phyloP scores from a whole-genome alignment of 1,139 yeast species.

The Hemisphaericaspora lyxosophila region DNA sequence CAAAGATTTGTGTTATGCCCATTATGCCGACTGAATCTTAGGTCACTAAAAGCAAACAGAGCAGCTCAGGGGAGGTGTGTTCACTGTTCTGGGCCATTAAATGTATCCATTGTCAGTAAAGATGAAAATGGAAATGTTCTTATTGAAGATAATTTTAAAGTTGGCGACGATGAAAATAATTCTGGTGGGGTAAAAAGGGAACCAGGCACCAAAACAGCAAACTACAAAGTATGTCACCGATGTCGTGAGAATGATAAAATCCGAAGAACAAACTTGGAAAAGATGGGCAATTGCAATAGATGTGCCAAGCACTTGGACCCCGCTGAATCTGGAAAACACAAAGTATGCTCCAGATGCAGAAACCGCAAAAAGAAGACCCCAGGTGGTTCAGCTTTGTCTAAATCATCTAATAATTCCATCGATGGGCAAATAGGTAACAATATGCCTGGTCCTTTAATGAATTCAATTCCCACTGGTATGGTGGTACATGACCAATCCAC shows the following conservation, averaged over 20 bases:
- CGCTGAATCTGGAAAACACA: slow-evolving; percentile 50
- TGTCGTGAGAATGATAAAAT: slow-evolving; percentile 63
- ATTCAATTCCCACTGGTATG: slow-evolving; percentile 6
- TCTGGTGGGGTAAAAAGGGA: background rate
- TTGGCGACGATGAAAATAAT: background rate
- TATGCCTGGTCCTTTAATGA: background rate
- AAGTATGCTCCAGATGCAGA: slow-evolving; percentile 56
- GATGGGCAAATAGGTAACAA: background rate
- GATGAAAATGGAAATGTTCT: slow-evolving; percentile 9
- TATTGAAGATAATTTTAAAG: slow-evolving; percentile 12
- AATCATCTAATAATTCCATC: background rate
- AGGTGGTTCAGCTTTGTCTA: background rate
- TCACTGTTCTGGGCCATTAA: slow-evolving; percentile 64
- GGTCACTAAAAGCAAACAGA: slow-evolving; percentile 56
- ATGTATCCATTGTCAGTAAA: slow-evolving; percentile 37
- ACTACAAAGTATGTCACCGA: slow-evolving; percentile 59
- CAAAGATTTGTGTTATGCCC: slow-evolving; percentile 60
- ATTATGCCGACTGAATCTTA: slow-evolving; percentile 52
- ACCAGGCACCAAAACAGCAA: slow-evolving; percentile 18
- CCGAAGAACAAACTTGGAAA: slow-evolving; percentile 55
- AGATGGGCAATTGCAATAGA: slow-evolving; percentile 59
- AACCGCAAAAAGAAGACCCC: slow-evolving; percentile 45
- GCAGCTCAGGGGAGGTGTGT: slow-evolving; percentile 67
- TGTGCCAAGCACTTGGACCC: slow-evolving; percentile 52
- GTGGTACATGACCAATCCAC: slow-evolving; percentile 11